Percentiles rank a stretch among this genome's conserved stretches.
These are phyloP conservation scores for Saccharomycopsis sp. DNA, from an alignment of 805 yeast genomes.

Conservation along the genomic window DNA sequence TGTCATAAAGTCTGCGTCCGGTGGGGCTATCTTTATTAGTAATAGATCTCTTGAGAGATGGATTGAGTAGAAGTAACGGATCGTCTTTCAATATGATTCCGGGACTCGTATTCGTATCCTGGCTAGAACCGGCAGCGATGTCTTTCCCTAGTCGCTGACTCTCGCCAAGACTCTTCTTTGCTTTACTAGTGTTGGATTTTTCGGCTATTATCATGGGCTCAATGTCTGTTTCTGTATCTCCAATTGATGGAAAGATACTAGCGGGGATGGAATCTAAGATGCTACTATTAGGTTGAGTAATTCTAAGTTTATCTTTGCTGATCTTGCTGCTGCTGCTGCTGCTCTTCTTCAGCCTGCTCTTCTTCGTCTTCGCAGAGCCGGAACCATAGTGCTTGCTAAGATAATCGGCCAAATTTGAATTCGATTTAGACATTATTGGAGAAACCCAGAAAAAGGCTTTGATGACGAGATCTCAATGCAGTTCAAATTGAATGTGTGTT, in stretches of 20 bases:
- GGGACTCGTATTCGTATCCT: background rate
- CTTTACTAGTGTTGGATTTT: background rate
- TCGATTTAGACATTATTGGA: background rate
- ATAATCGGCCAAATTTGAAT: background rate
- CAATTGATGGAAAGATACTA: background rate
- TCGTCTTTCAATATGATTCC: constrained; percentile 10
- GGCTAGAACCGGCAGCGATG: background rate
- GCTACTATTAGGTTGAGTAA: background rate
- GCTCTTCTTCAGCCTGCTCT: background rate
- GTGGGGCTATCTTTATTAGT: background rate
- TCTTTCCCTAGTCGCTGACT: background rate
- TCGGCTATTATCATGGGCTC: background rate
- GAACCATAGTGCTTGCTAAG: background rate
- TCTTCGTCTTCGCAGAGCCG: background rate
- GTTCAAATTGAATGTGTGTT: too few relatives aligned
- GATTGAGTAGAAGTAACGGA: constrained; percentile 10
- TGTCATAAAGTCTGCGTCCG: constrained; percentile 38
- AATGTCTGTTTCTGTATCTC: background rate
- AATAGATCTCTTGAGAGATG: background rate
- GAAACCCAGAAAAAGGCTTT: background rate
- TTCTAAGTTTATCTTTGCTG: background rate
- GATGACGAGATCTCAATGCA: too few relatives aligned
- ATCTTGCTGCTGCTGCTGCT: background rate
- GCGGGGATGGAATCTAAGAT: background rate
- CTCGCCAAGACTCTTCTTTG: background rate